Base-by-base conservation (phyloP, 2,329 filamentous ascomycete genomes). In the Dothiorella sarmentorum region DNA sequence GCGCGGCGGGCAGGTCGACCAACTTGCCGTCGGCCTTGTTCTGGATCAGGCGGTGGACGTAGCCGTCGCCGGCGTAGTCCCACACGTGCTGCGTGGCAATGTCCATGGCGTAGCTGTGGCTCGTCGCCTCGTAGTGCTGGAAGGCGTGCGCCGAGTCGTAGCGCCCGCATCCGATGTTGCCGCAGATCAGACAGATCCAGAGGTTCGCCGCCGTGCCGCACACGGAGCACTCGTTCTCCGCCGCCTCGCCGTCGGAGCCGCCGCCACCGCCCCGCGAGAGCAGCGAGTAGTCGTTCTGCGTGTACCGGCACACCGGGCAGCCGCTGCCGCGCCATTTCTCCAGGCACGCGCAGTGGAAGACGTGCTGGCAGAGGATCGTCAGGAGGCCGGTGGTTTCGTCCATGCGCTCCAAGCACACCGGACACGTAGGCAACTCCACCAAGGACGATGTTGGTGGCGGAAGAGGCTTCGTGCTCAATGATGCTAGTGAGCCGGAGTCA, bases 351-450 rank as follows among this genome's bases (percentile, higher is more conserved):
- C 94, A 97, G 72, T 99, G 94, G 70, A 99, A 99, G 53, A 97
- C 91, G 68, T 99, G 94, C 68, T 97, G 93, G 70, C 94, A 99
- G 27, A 95, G 87, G 38, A 97, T 97, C 0, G 94, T 99, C 69
- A 99, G 84, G 2, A 99, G 80, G 0, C 94, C 94, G 0, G 91
- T 95, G 0, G 92, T 97, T 71, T 97, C 93, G 68, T 99, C 94
- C 94, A 99, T 99, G 47, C 93, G 87, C 72, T 99, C 94, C 4
- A 99, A 82, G 65, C 94, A 99, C 9, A 99, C 94, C 0, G 94
- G 92, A 64, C 94, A 99, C 1, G 94, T 97, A 2, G 94, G 94
- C 11, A 99, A 78, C 75, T 99, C 94, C 56, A 96, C 82, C 1
- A 97, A 80, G 51, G 90, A 88, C 1, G 92, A 89, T 0, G 93